Evolutionary conservation across 768 basidiomycete genomes (phyloP), one percentile per base, ranked within the genome.

Genomic region (Tremella fuciformis): DNA sequence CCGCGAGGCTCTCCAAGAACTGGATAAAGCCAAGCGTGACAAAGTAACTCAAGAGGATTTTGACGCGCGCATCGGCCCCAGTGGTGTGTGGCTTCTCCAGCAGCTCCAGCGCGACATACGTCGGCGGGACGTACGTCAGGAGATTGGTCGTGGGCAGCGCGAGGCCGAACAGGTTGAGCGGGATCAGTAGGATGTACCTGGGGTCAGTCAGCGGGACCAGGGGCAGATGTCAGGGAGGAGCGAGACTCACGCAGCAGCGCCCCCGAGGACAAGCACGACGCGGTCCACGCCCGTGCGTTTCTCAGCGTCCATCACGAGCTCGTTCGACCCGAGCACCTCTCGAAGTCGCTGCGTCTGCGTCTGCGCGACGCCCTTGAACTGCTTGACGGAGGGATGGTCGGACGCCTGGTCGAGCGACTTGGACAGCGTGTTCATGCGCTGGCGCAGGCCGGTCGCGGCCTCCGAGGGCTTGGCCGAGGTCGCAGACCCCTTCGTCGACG

Each of bases 171-270:
- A 72, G 54, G 65, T 72, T 72, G 46, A 72, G 59, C 13, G 70
- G 70, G 60, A 72, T 67, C 6, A 72, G 61, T 21, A 69, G 55
- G 54, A 72, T 52, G 61, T 72, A 72, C n/a, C 70, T 71, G 53
- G 15, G 15, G 8, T 11, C 29, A 34, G 29, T 34, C 29, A 34
- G 11, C 6, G 11, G 29, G 29, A 2, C 2, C 18, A 1, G 9
- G 26, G n/a, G 21, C 2, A 2, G 21, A 4, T 21, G 13, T 13
- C 1, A 22, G 21, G 22, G 13, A 50, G 48, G 34, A 15, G 21
- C 24, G 16, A 4, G 22, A 61, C 69, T 64, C 49, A 71, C 66
- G 56, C 51, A 34, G 63, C 47, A 21, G 59, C 53, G 55, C 65
- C 65, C 3, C 67, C 70, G 39, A 57, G 56, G 19, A 72, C 70